Evolutionary conservation across 495 filamentous ascomycete genomes (phyloP), one percentile per base, ranked within the genome.

Genomic region (Xylona heveae): DNA sequence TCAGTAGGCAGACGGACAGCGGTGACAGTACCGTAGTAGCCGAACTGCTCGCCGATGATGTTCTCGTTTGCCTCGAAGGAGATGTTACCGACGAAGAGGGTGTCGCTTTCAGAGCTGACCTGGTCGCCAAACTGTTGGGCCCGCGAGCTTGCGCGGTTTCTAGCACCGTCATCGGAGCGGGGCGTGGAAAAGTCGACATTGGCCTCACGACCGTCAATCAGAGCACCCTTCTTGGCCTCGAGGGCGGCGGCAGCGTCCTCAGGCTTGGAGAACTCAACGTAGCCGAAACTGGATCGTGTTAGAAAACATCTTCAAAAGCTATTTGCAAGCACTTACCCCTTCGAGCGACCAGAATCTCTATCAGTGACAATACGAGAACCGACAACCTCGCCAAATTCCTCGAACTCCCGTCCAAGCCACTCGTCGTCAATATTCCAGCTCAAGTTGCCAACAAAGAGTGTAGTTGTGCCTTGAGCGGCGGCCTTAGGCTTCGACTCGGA

Each of bases 391-490:
- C 79, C 83, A 49, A 74, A 91, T 28, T 62, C 55, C 59, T 81
- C 66, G 53, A 97, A 95, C 54, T 92, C 78, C 41, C 74, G 66
- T 38, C 65, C 64, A 33, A 97, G 71, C 69, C 74, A 80, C 38
- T 88, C 78, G 52, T 95, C 88, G 45, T 92, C 82, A 31, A 97
- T 61, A 45, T 75, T 84, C 83, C 83, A 97, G 45, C 81, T 85
- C 35, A 97, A 65, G 59, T 83, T 85, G 40, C 88, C 90, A 42
- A 90, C 69, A 57, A 92, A 94, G 29, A 95, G 71, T 49, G 76
- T 82, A 48, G 62, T 65, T n/a, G n/a, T n/a, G n/a, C n/a, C n/a
- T n/a, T n/a, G n/a, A 44, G 62, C 64, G 14, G 65, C 62, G 38
- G 60, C 62, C 48, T 70, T 65, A 6, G 64, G 61, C 23, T 43